These are phyloP conservation scores for Aspergillus eucalypticola DNA, from an alignment of 2,329 filamentous ascomycete species.

Conservation along the genomic window DNA sequence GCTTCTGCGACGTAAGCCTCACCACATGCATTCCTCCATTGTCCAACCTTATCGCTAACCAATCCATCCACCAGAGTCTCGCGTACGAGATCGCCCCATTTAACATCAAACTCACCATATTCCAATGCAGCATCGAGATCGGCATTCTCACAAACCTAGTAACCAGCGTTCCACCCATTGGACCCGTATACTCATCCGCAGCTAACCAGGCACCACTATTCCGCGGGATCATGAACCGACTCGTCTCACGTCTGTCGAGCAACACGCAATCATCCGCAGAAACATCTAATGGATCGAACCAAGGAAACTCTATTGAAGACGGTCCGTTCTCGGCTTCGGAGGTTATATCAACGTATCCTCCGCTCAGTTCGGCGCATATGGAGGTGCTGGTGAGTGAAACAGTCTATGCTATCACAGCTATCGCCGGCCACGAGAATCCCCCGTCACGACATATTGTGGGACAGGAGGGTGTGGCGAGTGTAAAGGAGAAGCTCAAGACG, in stretches of 20 bases:
- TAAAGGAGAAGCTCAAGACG: slow-evolving; percentile 95
- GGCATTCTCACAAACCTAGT: slow-evolving; percentile 84
- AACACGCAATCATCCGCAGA: slow-evolving; percentile 30
- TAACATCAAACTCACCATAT: slow-evolving; percentile 92
- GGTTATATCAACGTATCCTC: slow-evolving; percentile 71
- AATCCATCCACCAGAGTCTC: slow-evolving; percentile 58
- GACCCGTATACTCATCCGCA: slow-evolving; percentile 65
- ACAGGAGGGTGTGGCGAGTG: slow-evolving; percentile 78
- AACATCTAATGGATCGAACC: slow-evolving; percentile 16
- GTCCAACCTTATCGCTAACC: neutral
- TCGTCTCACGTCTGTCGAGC: slow-evolving; percentile 72
- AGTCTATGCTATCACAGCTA: slow-evolving; percentile 84
- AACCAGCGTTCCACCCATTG: slow-evolving; percentile 75
- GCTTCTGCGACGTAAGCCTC: slow-evolving; percentile 75
- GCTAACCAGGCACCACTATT: slow-evolving; percentile 76
- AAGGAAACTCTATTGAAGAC: slow-evolving; percentile 29
- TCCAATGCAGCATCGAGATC: slow-evolving; percentile 94
- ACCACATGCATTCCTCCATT: neutral
- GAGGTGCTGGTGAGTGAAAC: slow-evolving; percentile 82
- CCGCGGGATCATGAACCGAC: slow-evolving; percentile 76
- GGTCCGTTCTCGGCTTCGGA: slow-evolving; percentile 43
- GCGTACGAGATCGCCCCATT: slow-evolving; percentile 97
- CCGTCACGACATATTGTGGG: slow-evolving; percentile 93
- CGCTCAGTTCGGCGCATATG: slow-evolving; percentile 66
- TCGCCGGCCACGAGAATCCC: slow-evolving; percentile 94